Conservation (phyloP, 2,329 filamentous ascomycete genomes). For the Colletotrichum lini region DNA sequence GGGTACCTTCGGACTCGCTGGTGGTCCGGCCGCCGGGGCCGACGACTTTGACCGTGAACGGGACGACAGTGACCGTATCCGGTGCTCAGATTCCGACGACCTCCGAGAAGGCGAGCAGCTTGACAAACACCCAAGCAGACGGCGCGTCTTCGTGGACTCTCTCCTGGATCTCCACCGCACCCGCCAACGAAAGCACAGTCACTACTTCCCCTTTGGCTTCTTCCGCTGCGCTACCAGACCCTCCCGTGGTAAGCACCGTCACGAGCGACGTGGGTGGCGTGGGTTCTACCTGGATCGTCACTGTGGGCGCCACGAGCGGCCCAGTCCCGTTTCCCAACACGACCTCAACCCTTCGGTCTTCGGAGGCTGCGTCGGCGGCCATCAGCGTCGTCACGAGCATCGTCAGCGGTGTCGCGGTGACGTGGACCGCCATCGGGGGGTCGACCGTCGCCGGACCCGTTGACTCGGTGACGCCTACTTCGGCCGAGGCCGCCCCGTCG, state of each 20-base stretch:
- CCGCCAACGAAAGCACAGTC: neutral
- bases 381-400: slow-evolving; percentile 3
- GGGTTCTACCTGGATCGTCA: slow-evolving; percentile 16
- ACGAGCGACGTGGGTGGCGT: slow-evolving; percentile 6
- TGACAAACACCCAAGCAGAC: neutral
- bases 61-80: neutral
- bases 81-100: neutral
- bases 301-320: neutral
- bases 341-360: neutral
- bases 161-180: neutral
- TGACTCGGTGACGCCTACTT: neutral
- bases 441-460: neutral
- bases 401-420: neutral
- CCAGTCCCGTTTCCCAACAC: neutral
- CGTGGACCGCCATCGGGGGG: neutral
- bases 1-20: neutral
- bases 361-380: neutral
- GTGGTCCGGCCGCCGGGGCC: no score
- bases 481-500: neutral
- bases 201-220: neutral
- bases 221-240: no score
- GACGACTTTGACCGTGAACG: slow-evolving; percentile 3
- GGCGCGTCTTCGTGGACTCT: slow-evolving; percentile 4
- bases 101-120: neutral
- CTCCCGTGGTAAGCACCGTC: neutral